Evolutionary conservation across 176 grass and related monocot genomes (phyloP).

Genomic region (Carex myosuroides): DNA sequence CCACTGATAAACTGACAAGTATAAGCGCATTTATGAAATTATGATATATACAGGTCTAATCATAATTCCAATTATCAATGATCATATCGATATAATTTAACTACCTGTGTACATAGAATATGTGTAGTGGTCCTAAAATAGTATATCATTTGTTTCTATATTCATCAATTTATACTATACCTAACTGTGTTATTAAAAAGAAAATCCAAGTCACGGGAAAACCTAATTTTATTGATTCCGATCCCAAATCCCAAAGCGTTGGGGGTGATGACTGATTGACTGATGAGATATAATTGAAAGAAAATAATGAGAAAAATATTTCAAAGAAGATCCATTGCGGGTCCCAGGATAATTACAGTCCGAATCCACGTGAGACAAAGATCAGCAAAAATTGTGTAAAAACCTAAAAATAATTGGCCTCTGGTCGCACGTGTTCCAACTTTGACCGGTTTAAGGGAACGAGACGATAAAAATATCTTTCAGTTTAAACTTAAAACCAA

Average conservation of each 20-base stretch:
- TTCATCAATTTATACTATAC: neutral
- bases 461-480: too few relatives aligned
- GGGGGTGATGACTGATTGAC: neutral
- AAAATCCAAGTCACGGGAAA: neutral
- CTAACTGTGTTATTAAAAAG: neutral
- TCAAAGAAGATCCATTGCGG: neutral
- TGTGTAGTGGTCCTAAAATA: neutral
- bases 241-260: neutral
- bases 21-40: neutral
- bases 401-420: neutral
- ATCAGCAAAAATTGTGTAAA: neutral
- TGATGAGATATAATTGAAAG: neutral
- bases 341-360: neutral
- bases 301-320: neutral
- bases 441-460: neutral
- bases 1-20: neutral
- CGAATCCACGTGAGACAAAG: neutral
- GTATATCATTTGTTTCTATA: neutral
- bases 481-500: too few relatives aligned
- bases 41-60: neutral
- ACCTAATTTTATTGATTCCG: neutral
- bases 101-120: neutral
- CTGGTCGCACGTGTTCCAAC: neutral
- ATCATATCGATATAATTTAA: neutral
- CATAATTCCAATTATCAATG: neutral